Evolutionary conservation across 202 grass and related monocot species (phyloP).

Genomic region (Cymbopogon flexuosus): DNA sequence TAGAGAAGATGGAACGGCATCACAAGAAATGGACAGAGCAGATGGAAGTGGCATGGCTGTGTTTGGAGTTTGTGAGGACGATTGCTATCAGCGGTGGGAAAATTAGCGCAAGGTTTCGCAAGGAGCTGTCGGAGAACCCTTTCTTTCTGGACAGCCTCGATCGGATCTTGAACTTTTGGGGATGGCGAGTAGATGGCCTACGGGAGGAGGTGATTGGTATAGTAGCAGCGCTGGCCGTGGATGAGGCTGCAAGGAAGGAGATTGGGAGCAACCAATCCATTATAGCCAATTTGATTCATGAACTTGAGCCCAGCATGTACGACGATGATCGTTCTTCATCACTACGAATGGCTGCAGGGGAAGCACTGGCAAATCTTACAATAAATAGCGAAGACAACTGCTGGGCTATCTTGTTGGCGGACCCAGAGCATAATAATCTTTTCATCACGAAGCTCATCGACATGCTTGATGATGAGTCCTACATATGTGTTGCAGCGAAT

Average conservation of each 20-base stretch:
- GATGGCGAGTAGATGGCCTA: no score
- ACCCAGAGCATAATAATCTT: neutral
- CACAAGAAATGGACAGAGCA: neutral
- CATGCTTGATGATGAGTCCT: neutral
- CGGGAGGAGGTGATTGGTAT: neutral
- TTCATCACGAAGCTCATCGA: neutral
- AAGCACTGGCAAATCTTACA: slow-evolving; percentile 6
- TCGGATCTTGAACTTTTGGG: neutral
- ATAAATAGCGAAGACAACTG: neutral
- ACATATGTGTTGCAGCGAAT: neutral
- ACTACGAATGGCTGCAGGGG: neutral
- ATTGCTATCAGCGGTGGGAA: neutral
- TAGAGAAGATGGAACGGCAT: neutral
- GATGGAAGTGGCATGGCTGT: neutral
- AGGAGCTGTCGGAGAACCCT: neutral
- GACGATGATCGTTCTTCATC: neutral
- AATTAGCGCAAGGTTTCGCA: neutral
- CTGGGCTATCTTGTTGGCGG: neutral
- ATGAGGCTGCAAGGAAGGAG: neutral
- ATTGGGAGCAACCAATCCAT: neutral
- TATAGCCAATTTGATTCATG: neutral
- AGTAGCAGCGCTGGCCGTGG: neutral
- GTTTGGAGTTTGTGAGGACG: neutral
- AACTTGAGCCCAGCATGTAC: no score
- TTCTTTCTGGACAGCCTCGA: neutral